Evolutionary conservation across 2,329 filamentous ascomycete species (phyloP), one percentile per base, ranked within the genome.

Genomic region (Botrytis deweyae): DNA sequence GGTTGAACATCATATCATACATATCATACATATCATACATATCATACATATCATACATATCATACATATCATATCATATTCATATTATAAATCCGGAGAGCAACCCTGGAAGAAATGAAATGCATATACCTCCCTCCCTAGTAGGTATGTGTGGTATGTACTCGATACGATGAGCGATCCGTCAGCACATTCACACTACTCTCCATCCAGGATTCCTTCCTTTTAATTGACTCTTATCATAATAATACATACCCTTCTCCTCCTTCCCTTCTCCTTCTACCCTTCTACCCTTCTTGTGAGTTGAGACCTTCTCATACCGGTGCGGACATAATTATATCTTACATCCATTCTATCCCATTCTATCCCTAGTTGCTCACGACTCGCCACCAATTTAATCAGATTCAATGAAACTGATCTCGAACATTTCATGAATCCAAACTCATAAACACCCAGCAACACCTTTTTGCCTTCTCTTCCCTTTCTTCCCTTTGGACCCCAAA

Each of bases 401-500:
- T 9, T 38, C 33, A 12, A 58, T 58, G 61, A 66, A 72, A 58
- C 61, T 38, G 36, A 46, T 33, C 52, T 72, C 70, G 52, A 52
- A 72, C 70, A 72, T n/a, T 67, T 67, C 38, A 61, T 44, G 62
- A 67, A 72, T 44, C 70, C 33, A 29, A 65, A 52, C n/a, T 58
- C 42, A 46, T 22, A 22, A n/a, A 36, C 55, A 70, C 36, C 29
- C 66, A 40, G 14, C 42, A 40, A 8, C 52, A 44, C 14, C 49
- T 33, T n/a, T 6, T 29, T 29, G 2, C n/a, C 52, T 9, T 58
- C 29, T 29, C 16, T 29, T 29, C 7, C 52, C 52, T 58, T 9
- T 58, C 3, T 29, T 8, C 52, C 40, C 33, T 33, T 33, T 33
- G 33, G 33, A 33, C 33, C 52, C 42, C 40, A 33, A 38, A 29